Percentiles rank a stretch among this genome's conserved stretches.
Conservation (phyloP, 805 yeast species). For the Sungouiozyma intestinalis region DNA sequence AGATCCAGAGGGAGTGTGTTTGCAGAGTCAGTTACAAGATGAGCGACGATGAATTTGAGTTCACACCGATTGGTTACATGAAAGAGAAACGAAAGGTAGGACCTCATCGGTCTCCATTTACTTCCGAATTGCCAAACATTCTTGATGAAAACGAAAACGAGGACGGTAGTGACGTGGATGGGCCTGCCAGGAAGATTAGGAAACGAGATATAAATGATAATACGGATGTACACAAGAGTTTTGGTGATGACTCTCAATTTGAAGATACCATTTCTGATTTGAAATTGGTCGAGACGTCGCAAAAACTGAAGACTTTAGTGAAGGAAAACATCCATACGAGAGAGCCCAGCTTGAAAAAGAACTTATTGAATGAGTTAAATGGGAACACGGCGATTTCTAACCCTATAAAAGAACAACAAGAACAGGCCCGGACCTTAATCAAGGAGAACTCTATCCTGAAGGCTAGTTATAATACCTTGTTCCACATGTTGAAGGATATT, state of each 20-base stretch:
- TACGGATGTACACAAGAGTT: conserved; percentile 17
- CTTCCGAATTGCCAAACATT: neutral
- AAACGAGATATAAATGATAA: conserved; percentile 14
- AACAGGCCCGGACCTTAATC: conserved; percentile 13
- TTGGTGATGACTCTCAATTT: conserved; percentile 25
- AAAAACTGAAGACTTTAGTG: conserved; percentile 1
- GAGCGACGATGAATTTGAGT: conserved; percentile 24
- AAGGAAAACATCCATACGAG: neutral
- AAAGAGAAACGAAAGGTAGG: conserved; percentile 10
- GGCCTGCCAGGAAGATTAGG: conserved; percentile 12
- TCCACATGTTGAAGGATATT: conserved; percentile 18
- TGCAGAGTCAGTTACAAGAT: too few relatives aligned
- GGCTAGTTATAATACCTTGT: conserved; percentile 21
- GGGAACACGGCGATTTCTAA: conserved; percentile 19
- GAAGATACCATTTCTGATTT: conserved; percentile 25
- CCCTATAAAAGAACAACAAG: conserved; percentile 26
- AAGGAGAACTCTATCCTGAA: conserved; percentile 22
- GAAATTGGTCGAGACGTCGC: conserved; percentile 1
- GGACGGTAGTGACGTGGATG: conserved; percentile 3
- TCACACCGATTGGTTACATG: conserved; percentile 34
- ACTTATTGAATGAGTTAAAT: conserved; percentile 14
- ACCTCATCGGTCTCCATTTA: neutral
- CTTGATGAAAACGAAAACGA: neutral
- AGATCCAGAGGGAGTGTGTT: too few relatives aligned
- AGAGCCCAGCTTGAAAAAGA: conserved; percentile 6